phyloP scores from a whole-genome alignment of 2,329 filamentous ascomycete genomes.

The Penicillium sp. region DNA sequence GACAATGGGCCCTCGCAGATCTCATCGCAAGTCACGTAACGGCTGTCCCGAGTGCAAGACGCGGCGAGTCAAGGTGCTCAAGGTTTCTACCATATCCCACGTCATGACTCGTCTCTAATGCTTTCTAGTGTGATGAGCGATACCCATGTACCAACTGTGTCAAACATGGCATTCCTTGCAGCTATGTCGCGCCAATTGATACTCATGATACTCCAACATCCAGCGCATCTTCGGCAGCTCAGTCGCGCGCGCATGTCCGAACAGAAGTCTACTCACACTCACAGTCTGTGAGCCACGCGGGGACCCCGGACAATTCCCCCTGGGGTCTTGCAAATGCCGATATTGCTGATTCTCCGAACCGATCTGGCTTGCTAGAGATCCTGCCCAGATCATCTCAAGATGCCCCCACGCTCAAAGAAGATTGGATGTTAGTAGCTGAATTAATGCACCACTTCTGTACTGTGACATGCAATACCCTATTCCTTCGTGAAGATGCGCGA shows the following conservation, averaged over 20 bases:
- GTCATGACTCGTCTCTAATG: background rate
- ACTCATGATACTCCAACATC: background rate
- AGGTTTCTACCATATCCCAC: slow-evolving; percentile 12
- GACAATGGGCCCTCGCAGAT: slow-evolving; percentile 23
- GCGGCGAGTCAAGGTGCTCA: slow-evolving; percentile 26
- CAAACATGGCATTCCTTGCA: slow-evolving; percentile 22
- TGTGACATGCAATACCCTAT: slow-evolving; percentile 25
- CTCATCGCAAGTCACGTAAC: slow-evolving; percentile 28
- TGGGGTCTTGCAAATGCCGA: background rate
- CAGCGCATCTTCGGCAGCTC: slow-evolving; percentile 2
- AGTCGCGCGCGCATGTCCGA: background rate
- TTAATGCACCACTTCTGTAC: slow-evolving; percentile 43
- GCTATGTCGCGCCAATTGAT: slow-evolving; percentile 12
- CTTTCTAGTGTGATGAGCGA: slow-evolving; percentile 25
- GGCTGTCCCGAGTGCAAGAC: slow-evolving; percentile 26
- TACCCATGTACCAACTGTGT: slow-evolving; percentile 26
- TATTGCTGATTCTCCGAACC: slow-evolving; percentile 4
- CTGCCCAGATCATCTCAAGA: slow-evolving; percentile 6
- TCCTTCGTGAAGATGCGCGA: slow-evolving; percentile 20
- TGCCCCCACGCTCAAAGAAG: slow-evolving; percentile 2
- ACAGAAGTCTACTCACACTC: background rate
- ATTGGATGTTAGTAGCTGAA: slow-evolving; percentile 35
- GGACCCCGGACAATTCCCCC: slow-evolving; percentile 3
- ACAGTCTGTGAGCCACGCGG: slow-evolving; percentile 3
- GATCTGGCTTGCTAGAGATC: slow-evolving; percentile 10